Evolutionary conservation across 805 yeast genomes (phyloP).

Genomic region (Sugiyamaella marilandica): DNA sequence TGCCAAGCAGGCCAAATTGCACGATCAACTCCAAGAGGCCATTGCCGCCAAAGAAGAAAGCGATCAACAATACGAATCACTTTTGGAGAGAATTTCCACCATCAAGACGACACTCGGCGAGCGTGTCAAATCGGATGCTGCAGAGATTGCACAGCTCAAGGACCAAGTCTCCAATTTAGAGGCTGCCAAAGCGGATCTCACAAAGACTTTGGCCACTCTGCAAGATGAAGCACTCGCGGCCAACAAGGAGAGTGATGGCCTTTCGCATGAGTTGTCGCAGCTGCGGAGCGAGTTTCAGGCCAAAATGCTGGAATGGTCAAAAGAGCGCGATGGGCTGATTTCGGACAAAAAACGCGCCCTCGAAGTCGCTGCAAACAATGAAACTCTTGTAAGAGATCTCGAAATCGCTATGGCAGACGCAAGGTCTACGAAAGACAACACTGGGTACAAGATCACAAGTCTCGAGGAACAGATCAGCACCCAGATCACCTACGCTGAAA

Average conservation of each 20-base stretch:
- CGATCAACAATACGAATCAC: conserved; percentile 39
- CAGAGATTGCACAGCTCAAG: conserved; percentile 31
- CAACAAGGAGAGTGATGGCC: conserved; percentile 26
- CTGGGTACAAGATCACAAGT: conserved; percentile 24
- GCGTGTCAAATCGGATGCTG: conserved; percentile 40
- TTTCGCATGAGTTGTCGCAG: conserved; percentile 27
- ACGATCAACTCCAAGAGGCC: conserved; percentile 51
- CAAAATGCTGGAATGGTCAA: conserved; percentile 16
- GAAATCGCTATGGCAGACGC: conserved; percentile 33
- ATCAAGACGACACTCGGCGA: conserved; percentile 39
- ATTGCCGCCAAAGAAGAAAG: conserved; percentile 37
- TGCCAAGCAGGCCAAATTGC: conserved; percentile 49
- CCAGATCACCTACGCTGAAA: conserved; percentile 27
- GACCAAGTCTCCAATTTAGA: conserved; percentile 31
- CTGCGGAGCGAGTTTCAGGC: conserved; percentile 21
- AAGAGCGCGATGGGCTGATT: conserved; percentile 24
- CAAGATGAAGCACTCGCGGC: conserved; percentile 36
- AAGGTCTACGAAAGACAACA: conserved; percentile 14
- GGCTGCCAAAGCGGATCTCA: conserved; percentile 34
- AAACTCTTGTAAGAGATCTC: conserved; percentile 27
- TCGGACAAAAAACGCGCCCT: conserved; percentile 23
- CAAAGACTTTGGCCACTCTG: conserved; percentile 33
- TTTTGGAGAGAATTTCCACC: conserved; percentile 34
- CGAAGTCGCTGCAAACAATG: conserved; percentile 19
- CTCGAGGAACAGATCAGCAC: conserved; percentile 30